Percentiles rank a stretch among this genome's conserved stretches.
phyloP scores from a whole-genome alignment of 1,284 basidiomycete species.

The Boletus smithii region DNA sequence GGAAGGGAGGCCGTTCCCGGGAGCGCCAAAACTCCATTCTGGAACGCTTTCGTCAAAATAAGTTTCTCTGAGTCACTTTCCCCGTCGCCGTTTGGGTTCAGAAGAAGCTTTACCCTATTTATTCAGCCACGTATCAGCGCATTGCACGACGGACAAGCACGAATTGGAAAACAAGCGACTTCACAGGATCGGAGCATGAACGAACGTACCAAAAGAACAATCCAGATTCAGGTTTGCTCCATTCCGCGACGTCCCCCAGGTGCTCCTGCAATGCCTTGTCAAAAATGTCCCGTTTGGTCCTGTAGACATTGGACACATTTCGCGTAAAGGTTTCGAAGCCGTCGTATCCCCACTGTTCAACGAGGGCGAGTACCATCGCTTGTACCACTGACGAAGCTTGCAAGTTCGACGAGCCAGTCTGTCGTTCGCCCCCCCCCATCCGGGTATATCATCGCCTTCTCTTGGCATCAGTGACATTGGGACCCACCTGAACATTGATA shows the following conservation, averaged over 20 bases:
- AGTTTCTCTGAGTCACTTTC: conserved; percentile 70
- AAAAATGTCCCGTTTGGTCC: conserved; percentile 72
- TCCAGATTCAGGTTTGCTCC: conserved; percentile 80
- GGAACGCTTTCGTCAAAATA: conserved; percentile 71
- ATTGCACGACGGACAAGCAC: conserved; percentile 1
- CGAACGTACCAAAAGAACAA: conserved; percentile 77
- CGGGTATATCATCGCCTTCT: neutral
- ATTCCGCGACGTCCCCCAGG: conserved; percentile 72
- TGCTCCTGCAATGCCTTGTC: conserved; percentile 71
- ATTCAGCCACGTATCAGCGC: conserved; percentile 1
- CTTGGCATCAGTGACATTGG: conserved; percentile 1
- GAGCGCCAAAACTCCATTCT: conserved; percentile 79
- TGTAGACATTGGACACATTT: conserved; percentile 73
- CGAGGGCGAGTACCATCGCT: conserved; percentile 62
- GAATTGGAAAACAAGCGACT: conserved; percentile 5
- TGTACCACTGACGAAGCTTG: conserved; percentile 76
- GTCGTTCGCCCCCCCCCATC: conserved; percentile 5
- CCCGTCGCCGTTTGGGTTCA: conserved; percentile 35
- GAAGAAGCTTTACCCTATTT: conserved; percentile 58
- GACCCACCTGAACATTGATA: conserved; percentile 65
- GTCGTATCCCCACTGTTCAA: conserved; percentile 72
- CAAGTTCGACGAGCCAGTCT: conserved; percentile 71
- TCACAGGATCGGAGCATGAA: conserved; percentile 1
- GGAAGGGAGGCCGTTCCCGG: conserved; percentile 76
- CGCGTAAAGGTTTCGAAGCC: conserved; percentile 73